Percentiles rank a stretch among this genome's conserved stretches.
phyloP scores from a whole-genome alignment of 495 filamentous ascomycete species.

The Cercophora newfieldiana region DNA sequence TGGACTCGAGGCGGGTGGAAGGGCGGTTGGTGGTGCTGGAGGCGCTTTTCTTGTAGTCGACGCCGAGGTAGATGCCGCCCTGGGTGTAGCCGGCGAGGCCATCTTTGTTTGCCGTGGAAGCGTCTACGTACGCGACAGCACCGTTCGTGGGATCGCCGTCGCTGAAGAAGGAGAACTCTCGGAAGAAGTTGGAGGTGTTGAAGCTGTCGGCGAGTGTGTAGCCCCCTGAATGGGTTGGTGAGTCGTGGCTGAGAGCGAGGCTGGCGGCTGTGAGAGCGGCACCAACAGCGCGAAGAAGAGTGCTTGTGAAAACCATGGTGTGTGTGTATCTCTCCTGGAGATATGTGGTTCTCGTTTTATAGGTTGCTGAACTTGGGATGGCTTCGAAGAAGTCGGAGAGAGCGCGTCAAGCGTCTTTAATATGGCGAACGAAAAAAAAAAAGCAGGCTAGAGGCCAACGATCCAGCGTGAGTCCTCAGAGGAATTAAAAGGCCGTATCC shows the following conservation, averaged over 20 bases:
- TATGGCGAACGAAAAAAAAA: background rate
- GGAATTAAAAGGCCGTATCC: background rate
- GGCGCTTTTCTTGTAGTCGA: constrained; percentile 49
- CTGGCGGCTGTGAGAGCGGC: constrained; percentile 7
- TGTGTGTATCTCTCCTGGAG: background rate
- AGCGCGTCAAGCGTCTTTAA: background rate
- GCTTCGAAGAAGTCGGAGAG: background rate
- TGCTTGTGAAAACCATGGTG: background rate
- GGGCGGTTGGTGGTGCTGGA: constrained; percentile 57
- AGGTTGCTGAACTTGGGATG: background rate
- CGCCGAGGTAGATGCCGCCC: constrained; percentile 54
- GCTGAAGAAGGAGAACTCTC: constrained; percentile 55
- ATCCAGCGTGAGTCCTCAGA: background rate
- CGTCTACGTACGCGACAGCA: constrained; percentile 66
- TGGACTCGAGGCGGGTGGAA: constrained; percentile 68
- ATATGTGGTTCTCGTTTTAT: background rate
- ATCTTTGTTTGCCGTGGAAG: constrained; percentile 52
- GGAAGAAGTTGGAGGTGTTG: constrained; percentile 57
- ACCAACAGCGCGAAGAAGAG: background rate
- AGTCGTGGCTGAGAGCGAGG: background rate
- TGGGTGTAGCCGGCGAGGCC: constrained; percentile 59
- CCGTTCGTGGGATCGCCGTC: constrained; percentile 66
- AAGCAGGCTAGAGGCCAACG: background rate
- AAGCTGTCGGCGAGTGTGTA: constrained; percentile 50
- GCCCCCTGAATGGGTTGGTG: constrained; percentile 3